These are phyloP conservation scores for Exophiala lecanii-corni DNA, from an alignment of 2,329 filamentous ascomycete species.

Conservation along the genomic window DNA sequence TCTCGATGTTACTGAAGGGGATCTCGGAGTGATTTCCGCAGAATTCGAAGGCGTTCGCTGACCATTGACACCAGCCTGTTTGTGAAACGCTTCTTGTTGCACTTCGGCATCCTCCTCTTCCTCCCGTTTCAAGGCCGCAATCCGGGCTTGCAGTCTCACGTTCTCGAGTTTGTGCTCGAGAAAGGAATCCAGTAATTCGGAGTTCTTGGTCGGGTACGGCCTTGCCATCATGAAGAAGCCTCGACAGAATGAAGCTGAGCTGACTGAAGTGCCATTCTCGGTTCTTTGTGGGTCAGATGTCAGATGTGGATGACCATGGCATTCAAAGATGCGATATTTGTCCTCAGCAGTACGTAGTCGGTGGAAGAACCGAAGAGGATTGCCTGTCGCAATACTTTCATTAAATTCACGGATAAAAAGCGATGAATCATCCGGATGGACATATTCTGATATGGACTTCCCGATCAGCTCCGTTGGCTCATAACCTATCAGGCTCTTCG, in stretches of 20 bases:
- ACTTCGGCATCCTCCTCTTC: conserved; percentile 75
- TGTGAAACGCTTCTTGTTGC: conserved; percentile 41
- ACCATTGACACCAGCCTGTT: conserved; percentile 20
- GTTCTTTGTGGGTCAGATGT: conserved; percentile 50
- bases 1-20: conserved; percentile 19
- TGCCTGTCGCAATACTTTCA: conserved; percentile 78
- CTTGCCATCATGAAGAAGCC: conserved; percentile 92
- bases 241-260: conserved; percentile 68
- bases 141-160: conserved; percentile 76
- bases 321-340: conserved; percentile 75
- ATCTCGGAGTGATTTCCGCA: conserved; percentile 14
- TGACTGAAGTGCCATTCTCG: conserved; percentile 55
- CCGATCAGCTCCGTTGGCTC: conserved; percentile 65
- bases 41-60: conserved; percentile 21
- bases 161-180: conserved; percentile 97
- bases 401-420: conserved; percentile 85
- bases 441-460: conserved; percentile 71
- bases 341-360: conserved; percentile 72
- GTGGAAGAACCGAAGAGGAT: conserved; percentile 77
- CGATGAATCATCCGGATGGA: conserved; percentile 79
- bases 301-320: conserved; percentile 88
- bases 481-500: conserved; percentile 71
- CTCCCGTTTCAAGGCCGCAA: conserved; percentile 78
- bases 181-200: conserved; percentile 81
- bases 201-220: conserved; percentile 84